These are phyloP conservation scores for Sporobolomyces phaffii DNA, from an alignment of 768 basidiomycete species.

Conservation along the genomic window DNA sequence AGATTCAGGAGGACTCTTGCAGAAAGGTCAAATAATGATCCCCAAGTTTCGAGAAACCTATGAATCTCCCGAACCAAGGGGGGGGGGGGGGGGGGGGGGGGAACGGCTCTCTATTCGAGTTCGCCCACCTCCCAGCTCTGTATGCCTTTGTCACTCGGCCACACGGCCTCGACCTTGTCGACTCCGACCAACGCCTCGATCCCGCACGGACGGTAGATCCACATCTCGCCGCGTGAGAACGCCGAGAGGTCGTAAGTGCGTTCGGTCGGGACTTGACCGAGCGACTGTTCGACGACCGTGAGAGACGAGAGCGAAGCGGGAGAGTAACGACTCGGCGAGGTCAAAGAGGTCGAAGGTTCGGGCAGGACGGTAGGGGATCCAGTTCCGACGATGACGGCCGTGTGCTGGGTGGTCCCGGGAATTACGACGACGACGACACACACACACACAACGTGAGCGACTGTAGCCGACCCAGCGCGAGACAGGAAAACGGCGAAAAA, in stretches of 20 bases:
- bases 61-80: too few species aligned
- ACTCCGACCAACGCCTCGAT: slow-evolving; percentile 29
- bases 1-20: too few species aligned
- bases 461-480: not conserved
- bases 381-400: slow-evolving; percentile 53
- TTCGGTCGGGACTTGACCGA: slow-evolving; percentile 49
- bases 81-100: too few species aligned
- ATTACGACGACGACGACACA: too few species aligned
- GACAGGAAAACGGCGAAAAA: not conserved
- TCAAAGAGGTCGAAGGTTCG: slow-evolving; percentile 43
- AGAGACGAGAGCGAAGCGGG: slow-evolving; percentile 51
- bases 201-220: slow-evolving; percentile 56
- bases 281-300: slow-evolving; percentile 57
- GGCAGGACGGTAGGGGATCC: slow-evolving; percentile 43
- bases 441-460: too few species aligned
- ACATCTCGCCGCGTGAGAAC: slow-evolving; percentile 55
- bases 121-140: slow-evolving; percentile 26
- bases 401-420: slow-evolving; percentile 51
- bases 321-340: slow-evolving; percentile 43
- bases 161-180: slow-evolving; percentile 29
- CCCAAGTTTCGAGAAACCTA: too few species aligned
- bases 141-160: slow-evolving; percentile 11
- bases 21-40: too few species aligned
- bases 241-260: slow-evolving; percentile 51
- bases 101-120: slow-evolving; percentile 16